Evolutionary conservation across 768 basidiomycete genomes (phyloP).

Genomic region (Panus rudis): DNA sequence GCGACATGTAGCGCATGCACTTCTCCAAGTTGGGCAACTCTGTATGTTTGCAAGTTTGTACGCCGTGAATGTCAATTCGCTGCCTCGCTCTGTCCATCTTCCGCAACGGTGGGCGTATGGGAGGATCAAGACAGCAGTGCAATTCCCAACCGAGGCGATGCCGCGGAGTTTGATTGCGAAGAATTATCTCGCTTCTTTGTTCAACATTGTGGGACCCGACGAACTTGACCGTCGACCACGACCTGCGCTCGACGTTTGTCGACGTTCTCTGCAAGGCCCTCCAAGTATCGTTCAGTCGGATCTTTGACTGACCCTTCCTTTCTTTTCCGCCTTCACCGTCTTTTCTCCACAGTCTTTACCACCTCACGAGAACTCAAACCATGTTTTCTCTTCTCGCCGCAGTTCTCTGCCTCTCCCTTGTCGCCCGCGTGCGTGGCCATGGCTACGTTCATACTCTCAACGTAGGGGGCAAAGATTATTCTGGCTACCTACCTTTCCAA

Average conservation of each 20-base stretch:
- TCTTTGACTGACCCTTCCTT: neutral
- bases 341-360: conserved; percentile 4
- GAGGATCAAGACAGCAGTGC: too few species aligned
- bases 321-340: conserved; percentile 3
- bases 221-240: conserved; percentile 10
- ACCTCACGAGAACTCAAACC: too few species aligned
- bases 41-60: too few species aligned
- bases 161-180: too few species aligned
- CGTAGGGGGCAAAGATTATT: conserved; percentile 16
- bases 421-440: conserved; percentile 16
- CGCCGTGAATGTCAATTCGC: too few species aligned
- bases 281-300: neutral
- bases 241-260: conserved; percentile 3
- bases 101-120: too few species aligned
- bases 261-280: conserved; percentile 1
- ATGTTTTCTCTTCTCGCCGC: conserved; percentile 1
- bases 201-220: too few species aligned
- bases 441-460: conserved; percentile 17
- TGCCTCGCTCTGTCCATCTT: too few species aligned
- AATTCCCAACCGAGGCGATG: too few species aligned
- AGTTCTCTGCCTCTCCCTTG: conserved; percentile 1
- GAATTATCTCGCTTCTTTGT: too few species aligned
- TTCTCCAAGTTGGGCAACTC: too few species aligned
- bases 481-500: conserved; percentile 20
- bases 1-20: too few species aligned